phyloP scores from a whole-genome alignment of 768 basidiomycete genomes.

The Solioccasus polychromus region DNA sequence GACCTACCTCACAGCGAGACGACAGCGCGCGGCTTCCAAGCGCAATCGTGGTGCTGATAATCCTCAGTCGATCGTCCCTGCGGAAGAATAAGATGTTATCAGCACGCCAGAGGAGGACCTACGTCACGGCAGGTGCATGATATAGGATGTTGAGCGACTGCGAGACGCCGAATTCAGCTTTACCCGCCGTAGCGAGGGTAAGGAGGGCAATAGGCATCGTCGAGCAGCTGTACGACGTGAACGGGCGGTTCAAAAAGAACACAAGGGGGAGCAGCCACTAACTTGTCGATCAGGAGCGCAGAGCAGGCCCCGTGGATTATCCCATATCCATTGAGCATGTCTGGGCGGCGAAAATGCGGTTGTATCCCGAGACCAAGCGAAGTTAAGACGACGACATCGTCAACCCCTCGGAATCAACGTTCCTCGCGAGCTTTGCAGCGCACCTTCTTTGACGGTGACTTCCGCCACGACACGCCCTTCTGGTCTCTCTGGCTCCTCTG shows the following conservation, averaged over 20 bases:
- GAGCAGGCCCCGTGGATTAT: conserved; percentile 55
- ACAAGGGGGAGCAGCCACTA: conserved; percentile 11
- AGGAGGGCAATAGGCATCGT: conserved; percentile 42
- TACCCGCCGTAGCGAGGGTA: conserved; percentile 25
- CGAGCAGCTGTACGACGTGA: conserved; percentile 46
- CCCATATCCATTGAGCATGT: conserved; percentile 52
- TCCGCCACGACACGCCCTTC: conserved; percentile 49
- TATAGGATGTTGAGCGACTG: conserved; percentile 53
- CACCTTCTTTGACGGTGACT: conserved; percentile 42
- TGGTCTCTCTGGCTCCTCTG: conserved; percentile 41
- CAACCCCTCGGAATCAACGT: too few species aligned
- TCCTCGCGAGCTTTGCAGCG: too few species aligned
- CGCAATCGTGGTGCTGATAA: conserved; percentile 51
- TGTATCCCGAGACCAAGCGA: too few species aligned
- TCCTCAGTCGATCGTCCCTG: conserved; percentile 49
- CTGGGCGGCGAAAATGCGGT: too few species aligned
- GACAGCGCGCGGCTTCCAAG: conserved; percentile 47
- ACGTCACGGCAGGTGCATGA: conserved; percentile 55
- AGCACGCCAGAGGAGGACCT: background rate
- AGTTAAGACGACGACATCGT: too few species aligned
- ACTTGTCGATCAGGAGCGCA: conserved; percentile 54
- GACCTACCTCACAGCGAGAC: conserved; percentile 47
- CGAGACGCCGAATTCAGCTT: conserved; percentile 39
- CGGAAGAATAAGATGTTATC: background rate
- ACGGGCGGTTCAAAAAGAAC: background rate